These are phyloP conservation scores for Pseudopyricularia javanii DNA, from an alignment of 2,329 filamentous ascomycete genomes.

Conservation along the genomic window DNA sequence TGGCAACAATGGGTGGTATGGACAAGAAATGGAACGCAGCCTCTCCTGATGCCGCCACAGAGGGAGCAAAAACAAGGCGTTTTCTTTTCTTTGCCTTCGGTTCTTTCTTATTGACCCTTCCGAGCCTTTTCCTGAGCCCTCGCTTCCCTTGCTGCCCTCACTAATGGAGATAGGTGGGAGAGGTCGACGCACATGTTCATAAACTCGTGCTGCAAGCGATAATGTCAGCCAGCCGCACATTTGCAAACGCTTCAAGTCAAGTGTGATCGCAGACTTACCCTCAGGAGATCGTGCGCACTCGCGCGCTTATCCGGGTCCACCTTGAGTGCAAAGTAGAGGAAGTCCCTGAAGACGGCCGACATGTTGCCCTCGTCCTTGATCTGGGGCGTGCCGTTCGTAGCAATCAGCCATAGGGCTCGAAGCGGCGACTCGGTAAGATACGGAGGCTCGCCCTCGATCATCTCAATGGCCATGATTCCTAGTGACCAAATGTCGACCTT, in stretches of 20 bases:
- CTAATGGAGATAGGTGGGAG: slow-evolving; percentile 70
- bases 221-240: slow-evolving; percentile 5
- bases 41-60: background rate
- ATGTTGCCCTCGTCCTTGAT: slow-evolving; percentile 89
- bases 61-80: background rate
- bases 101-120: slow-evolving; percentile 34
- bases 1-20: background rate
- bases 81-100: background rate
- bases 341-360: slow-evolving; percentile 75
- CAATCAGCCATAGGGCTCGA: slow-evolving; percentile 87
- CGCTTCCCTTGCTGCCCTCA: slow-evolving; percentile 73
- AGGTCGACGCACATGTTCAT: slow-evolving; percentile 67
- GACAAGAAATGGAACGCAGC: background rate
- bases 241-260: background rate
- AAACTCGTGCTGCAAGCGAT: slow-evolving; percentile 54
- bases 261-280: slow-evolving; percentile 49
- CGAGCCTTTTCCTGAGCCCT: slow-evolving; percentile 74
- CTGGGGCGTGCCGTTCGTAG: slow-evolving; percentile 86
- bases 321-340: slow-evolving; percentile 84
- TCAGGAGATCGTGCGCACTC: slow-evolving; percentile 83
- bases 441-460: slow-evolving; percentile 97
- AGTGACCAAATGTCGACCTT: slow-evolving; percentile 99
- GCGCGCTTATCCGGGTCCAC: slow-evolving; percentile 96
- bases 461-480: slow-evolving; percentile 99
- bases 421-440: slow-evolving; percentile 93